These are phyloP conservation scores for Globisporangium parvum DNA, from an alignment of 352 stramenopile genomes.

Conservation along the genomic window DNA sequence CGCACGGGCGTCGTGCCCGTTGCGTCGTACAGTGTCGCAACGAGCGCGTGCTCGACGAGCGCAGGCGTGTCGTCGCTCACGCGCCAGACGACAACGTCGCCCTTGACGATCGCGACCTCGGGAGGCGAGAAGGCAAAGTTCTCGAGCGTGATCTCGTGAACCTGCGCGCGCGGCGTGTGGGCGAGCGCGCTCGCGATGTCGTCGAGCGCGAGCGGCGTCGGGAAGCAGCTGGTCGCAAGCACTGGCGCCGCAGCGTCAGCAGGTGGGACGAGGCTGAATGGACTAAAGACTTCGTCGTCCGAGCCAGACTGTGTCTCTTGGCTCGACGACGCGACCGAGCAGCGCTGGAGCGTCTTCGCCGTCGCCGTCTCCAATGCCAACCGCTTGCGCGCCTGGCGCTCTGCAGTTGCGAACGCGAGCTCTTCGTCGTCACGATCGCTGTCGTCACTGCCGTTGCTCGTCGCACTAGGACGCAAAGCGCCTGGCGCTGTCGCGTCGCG, in stretches of 20 bases:
- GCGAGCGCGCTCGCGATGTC: background rate
- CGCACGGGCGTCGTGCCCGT: background rate
- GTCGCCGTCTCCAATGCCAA: conserved; percentile 18
- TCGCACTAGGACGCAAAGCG: background rate
- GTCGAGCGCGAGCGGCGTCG: conserved; percentile 23
- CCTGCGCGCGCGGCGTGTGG: conserved; percentile 6
- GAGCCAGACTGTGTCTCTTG: conserved; percentile 71
- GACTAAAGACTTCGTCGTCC: conserved; percentile 41
- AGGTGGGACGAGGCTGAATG: conserved; percentile 17
- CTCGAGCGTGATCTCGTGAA: conserved; percentile 33
- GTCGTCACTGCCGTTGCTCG: background rate
- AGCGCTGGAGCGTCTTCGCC: conserved; percentile 12
- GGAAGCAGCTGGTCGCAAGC: conserved; percentile 13
- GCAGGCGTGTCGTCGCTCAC: conserved; percentile 24
- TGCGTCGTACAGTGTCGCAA: conserved; percentile 17
- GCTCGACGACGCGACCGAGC: conserved; percentile 40
- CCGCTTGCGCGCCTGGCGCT: conserved; percentile 36
- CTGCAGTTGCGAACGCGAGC: conserved; percentile 24
- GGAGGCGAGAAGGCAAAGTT: conserved; percentile 28
- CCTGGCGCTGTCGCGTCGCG: background rate
- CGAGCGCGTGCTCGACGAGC: conserved; percentile 39
- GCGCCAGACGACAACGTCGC: conserved; percentile 34
- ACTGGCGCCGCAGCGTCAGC: background rate
- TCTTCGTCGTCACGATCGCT: conserved; percentile 34
- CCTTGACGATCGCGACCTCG: conserved; percentile 19